phyloP scores from a whole-genome alignment of 352 stramenopile species.

The Thalassiosira exigua region DNA sequence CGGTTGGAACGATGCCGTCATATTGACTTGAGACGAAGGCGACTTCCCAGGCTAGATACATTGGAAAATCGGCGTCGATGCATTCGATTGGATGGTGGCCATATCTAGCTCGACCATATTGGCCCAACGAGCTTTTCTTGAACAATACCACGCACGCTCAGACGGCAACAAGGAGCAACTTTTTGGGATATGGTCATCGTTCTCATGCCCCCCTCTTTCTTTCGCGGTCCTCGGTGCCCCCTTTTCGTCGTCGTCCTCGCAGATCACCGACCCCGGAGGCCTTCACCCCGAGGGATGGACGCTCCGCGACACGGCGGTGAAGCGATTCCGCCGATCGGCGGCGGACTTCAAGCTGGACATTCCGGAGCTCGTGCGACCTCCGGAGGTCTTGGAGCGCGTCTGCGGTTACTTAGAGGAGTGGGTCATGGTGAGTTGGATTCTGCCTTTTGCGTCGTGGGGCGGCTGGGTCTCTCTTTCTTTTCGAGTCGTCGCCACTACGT shows the following conservation, averaged over 20 bases:
- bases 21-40: too few species aligned
- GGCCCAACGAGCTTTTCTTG: too few species aligned
- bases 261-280: conserved; percentile 63
- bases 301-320: conserved; percentile 75
- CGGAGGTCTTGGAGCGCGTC: conserved; percentile 75
- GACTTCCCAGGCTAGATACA: too few species aligned
- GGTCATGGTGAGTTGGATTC: conserved; percentile 72
- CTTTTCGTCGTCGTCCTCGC: not conserved
- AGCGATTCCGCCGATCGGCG: conserved; percentile 78
- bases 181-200: too few species aligned
- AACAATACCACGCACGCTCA: too few species aligned
- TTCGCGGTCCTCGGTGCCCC: not conserved
- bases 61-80: too few species aligned
- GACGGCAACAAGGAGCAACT: too few species aligned
- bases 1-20: too few species aligned
- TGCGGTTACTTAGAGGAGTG: conserved; percentile 84
- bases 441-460: not conserved
- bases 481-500: conserved; percentile 2
- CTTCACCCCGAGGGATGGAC: conserved; percentile 79
- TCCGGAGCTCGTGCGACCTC: conserved; percentile 77
- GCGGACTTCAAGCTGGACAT: conserved; percentile 85
- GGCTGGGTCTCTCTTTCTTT: conserved; percentile 10
- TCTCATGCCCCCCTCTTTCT: too few species aligned
- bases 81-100: too few species aligned
- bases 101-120: too few species aligned